Evolutionary conservation across 371 early-diverging fungal species (phyloP), one percentile per base, ranked within the genome.

Genomic region (Mortierella sp.): DNA sequence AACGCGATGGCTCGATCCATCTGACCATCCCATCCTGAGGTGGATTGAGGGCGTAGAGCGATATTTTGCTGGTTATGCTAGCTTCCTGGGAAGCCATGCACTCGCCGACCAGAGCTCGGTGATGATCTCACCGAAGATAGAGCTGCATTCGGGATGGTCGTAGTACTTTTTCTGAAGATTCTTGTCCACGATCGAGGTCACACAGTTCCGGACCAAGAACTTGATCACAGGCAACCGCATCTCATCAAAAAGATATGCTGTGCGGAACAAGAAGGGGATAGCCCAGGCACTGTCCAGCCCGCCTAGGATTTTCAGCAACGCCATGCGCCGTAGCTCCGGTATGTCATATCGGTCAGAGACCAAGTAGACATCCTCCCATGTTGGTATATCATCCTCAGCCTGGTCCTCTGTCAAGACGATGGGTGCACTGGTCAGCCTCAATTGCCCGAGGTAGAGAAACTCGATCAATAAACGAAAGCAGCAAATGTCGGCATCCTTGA

Each of bases 341-440:
- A 70, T 31, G 16, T 60, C 48, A 47, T 71, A 71, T 12, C 61
- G 60, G 31, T 71, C 60, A 0, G 71, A 64, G 19, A 60, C 31
- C 29, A 64, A 31, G 49, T 63, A 64, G 6, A 71, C 52, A 29
- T 64, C 65, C 34, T 71, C 71, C 71, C 71, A 71, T 0, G 71
- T 60, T 1, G 71, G 70, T 21, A 31, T 16, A 13, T 52, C 14
- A 13, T 53, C 58, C 14, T n/a, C 13, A 4, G 44, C 48, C 1
- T 37, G 21, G 24, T 71, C 65, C 34, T 60, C 57, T 5, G 65
- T 60, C 47, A 64, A 16, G 13, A 45, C 24, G 7, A 21, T 27
- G 9, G 71, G 71, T 2, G 9, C 22, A 9, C 47, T 37, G 28
- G 4, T 14, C 8, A 47, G 24, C 2, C 48, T 39, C 45, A 71